A percentile compares a stretch with the other conserved stretches of the same genome.
Conservation (phyloP, 441 rosid species). For the Biscutella laevigata region DNA sequence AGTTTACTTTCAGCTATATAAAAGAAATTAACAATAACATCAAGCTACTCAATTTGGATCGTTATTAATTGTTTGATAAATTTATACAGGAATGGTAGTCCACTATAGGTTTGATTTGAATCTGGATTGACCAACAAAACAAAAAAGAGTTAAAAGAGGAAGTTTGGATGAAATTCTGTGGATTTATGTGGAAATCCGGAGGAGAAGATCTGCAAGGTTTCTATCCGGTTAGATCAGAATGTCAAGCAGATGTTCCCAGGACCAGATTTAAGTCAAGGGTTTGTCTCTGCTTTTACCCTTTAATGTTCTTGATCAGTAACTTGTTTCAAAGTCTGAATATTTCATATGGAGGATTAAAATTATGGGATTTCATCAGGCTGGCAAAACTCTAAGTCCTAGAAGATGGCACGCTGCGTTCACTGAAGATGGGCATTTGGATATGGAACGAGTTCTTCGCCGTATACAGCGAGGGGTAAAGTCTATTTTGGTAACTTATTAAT, state of each 20-base stretch:
- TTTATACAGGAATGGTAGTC: not conserved
- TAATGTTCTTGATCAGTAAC: not conserved
- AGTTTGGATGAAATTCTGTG: slow-evolving; percentile 20
- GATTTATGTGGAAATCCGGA: slow-evolving; percentile 36
- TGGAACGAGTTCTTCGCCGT: slow-evolving; percentile 70
- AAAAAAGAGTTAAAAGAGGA: not conserved
- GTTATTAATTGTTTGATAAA: not conserved
- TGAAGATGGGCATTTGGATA: slow-evolving; percentile 72
- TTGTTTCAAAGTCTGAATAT: not conserved
- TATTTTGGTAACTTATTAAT: not conserved
- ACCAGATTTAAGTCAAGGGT: slow-evolving; percentile 70
- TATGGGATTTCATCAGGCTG: slow-evolving; percentile 38
- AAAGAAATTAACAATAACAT: not conserved
- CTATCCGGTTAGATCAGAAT: slow-evolving; percentile 68
- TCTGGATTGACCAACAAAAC: slow-evolving; percentile 6
- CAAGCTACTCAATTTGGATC: not conserved
- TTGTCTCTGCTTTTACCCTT: slow-evolving; percentile 9
- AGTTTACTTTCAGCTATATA: not conserved
- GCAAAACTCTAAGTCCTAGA: slow-evolving; percentile 82
- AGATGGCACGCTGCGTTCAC: slow-evolving; percentile 86
- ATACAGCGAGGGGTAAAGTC: slow-evolving; percentile 76
- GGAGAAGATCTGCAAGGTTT: slow-evolving; percentile 52
- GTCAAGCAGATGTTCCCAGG: slow-evolving; percentile 53
- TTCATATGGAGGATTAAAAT: not conserved
- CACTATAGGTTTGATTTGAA: not conserved